Conservation (phyloP, 2,329 filamentous ascomycete species). For the Colletotrichum cereale region DNA sequence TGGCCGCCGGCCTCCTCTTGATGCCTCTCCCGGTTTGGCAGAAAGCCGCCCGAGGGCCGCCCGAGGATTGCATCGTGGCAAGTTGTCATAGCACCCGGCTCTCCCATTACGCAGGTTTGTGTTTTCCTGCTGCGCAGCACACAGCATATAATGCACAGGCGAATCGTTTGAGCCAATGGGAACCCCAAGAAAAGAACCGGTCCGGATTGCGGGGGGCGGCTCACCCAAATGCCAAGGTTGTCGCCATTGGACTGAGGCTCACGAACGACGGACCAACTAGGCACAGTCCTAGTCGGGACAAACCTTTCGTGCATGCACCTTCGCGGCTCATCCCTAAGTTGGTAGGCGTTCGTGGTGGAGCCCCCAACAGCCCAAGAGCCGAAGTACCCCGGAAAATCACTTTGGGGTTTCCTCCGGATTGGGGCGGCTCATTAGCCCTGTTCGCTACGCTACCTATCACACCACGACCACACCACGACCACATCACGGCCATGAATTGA, state of each 20-base stretch:
- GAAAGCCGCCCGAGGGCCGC: too few relatives aligned
- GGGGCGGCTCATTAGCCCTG: not conserved
- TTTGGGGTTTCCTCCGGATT: not conserved
- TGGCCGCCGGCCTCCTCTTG: not conserved
- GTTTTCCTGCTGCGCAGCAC: not conserved
- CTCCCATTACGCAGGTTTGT: not conserved
- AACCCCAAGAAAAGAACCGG: not conserved
- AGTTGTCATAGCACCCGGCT: not conserved
- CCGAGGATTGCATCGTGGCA: not conserved
- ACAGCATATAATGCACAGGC: not conserved
- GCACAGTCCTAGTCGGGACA: constrained; percentile 32
- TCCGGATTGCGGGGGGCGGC: not conserved
- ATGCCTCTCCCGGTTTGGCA: constrained; percentile 6
- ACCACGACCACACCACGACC: not conserved
- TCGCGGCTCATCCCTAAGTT: constrained; percentile 14
- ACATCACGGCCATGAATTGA: too few relatives aligned
- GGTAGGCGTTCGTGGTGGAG: constrained; percentile 20
- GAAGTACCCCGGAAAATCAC: constrained; percentile 35
- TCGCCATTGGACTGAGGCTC: constrained; percentile 27
- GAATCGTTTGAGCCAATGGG: too few relatives aligned
- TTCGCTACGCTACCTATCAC: not conserved
- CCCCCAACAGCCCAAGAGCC: constrained; percentile 9
- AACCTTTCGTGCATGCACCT: constrained; percentile 30
- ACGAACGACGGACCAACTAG: constrained; percentile 19
- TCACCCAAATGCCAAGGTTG: not conserved